Conservation (phyloP, 768 basidiomycete genomes). For the Serendipita sp. region DNA sequence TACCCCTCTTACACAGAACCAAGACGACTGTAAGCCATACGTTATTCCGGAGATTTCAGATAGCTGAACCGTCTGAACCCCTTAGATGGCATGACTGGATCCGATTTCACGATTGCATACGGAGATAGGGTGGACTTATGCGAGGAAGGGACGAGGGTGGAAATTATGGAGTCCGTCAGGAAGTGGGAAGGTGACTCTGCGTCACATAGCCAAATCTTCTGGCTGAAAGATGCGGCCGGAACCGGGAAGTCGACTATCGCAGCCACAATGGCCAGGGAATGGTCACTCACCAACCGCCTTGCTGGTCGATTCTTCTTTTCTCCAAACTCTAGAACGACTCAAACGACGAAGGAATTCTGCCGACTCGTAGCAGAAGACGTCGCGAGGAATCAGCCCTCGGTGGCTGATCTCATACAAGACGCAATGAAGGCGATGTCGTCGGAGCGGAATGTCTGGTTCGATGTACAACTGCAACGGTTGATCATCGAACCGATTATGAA, state of each 20-base stretch:
- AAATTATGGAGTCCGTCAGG: not conserved
- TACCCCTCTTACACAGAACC: too few relatives aligned
- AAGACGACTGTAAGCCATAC: too few relatives aligned
- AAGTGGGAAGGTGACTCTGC: not conserved
- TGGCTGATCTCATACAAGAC: not conserved
- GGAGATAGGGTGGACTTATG: not conserved
- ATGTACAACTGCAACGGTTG: not conserved
- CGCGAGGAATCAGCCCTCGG: not conserved
- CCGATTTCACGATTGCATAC: not conserved
- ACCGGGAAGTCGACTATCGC: constrained; percentile 1
- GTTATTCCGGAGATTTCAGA: too few relatives aligned
- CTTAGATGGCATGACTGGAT: too few relatives aligned
- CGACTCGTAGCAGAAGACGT: not conserved
- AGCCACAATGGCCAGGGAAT: not conserved
- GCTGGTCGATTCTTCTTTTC: not conserved
- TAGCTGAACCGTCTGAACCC: too few relatives aligned
- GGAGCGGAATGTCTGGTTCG: not conserved
- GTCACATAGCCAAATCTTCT: not conserved
- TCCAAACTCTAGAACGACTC: not conserved
- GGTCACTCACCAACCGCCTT: not conserved
- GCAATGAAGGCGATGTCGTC: not conserved
- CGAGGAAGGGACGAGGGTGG: not conserved
- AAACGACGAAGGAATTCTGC: not conserved
- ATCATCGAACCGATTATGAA: not conserved
- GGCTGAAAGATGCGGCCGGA: constrained; percentile 1